A percentile compares a stretch with the other conserved stretches of the same genome.
These are phyloP conservation scores for Hymenoscyphus repandus DNA, from an alignment of 2,329 filamentous ascomycete genomes.

Conservation along the genomic window DNA sequence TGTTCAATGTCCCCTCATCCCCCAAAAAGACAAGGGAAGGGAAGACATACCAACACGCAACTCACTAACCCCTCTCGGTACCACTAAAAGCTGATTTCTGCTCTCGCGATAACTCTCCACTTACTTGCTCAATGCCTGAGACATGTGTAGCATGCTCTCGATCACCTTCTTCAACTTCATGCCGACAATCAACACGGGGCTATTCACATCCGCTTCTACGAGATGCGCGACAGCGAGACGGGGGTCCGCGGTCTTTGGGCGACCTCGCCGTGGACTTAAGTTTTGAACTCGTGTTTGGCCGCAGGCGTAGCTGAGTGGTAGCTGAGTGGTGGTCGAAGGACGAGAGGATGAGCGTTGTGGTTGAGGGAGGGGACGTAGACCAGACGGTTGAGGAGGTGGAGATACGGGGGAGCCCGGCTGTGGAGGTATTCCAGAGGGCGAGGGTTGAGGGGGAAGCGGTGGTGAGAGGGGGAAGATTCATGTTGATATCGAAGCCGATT, in stretches of 20 bases:
- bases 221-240: conserved; percentile 10
- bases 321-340: conserved; percentile 3
- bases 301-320: too few relatives aligned
- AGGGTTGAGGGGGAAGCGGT: neutral
- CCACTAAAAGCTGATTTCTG: conserved; percentile 6
- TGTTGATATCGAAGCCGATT: conserved; percentile 2
- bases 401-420: conserved; percentile 4
- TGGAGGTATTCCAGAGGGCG: conserved; percentile 4
- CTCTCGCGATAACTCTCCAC: conserved; percentile 5
- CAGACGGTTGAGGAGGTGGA: conserved; percentile 7
- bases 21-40: neutral
- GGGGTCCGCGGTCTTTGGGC: conserved; percentile 2
- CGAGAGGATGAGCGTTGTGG: conserved; percentile 3
- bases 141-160: neutral
- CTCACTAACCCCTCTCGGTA: neutral
- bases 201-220: neutral
- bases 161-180: neutral
- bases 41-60: conserved; percentile 10
- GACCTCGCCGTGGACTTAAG: conserved; percentile 7
- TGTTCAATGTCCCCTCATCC: neutral
- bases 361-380: conserved; percentile 1
- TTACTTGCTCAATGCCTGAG: neutral
- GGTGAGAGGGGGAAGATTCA: neutral
- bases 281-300: neutral
- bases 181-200: conserved; percentile 3